Evolutionary conservation across 331 rosid genomes (phyloP).

Genomic region (Ulmus americana): DNA sequence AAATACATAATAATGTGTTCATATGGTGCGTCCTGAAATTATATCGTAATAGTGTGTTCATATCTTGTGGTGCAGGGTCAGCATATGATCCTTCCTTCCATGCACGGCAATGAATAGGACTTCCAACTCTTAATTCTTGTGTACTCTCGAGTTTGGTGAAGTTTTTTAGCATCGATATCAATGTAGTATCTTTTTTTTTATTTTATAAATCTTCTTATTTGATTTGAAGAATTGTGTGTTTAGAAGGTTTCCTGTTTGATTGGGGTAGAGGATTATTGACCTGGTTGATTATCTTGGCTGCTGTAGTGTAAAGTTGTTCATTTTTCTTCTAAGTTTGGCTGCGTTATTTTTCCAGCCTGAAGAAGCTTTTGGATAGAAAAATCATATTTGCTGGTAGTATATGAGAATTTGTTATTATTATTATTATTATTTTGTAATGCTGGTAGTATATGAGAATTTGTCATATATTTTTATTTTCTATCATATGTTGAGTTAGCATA

Average conservation of each 20-base stretch:
- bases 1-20: too few species aligned
- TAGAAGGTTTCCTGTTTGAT: constrained; percentile 26
- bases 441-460: not conserved
- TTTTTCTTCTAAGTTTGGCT: constrained; percentile 25
- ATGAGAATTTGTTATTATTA: not conserved
- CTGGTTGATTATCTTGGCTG: constrained; percentile 21
- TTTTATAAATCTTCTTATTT: constrained; percentile 28
- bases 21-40: too few species aligned
- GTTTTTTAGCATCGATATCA: constrained; percentile 23
- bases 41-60: too few species aligned
- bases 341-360: constrained; percentile 15
- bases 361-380: constrained; percentile 1
- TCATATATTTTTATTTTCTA: not conserved
- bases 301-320: constrained; percentile 30
- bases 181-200: constrained; percentile 23
- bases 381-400: not conserved
- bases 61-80: constrained; percentile 31
- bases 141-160: constrained; percentile 27
- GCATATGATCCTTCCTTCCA: constrained; percentile 39
- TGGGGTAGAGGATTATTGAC: constrained; percentile 21
- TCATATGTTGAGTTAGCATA: not conserved
- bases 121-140: constrained; percentile 22
- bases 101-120: constrained; percentile 34
- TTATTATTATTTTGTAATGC: not conserved
- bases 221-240: constrained; percentile 9